Conservation (phyloP, 1,284 basidiomycete species). For the Neonothopanus nambi region DNA sequence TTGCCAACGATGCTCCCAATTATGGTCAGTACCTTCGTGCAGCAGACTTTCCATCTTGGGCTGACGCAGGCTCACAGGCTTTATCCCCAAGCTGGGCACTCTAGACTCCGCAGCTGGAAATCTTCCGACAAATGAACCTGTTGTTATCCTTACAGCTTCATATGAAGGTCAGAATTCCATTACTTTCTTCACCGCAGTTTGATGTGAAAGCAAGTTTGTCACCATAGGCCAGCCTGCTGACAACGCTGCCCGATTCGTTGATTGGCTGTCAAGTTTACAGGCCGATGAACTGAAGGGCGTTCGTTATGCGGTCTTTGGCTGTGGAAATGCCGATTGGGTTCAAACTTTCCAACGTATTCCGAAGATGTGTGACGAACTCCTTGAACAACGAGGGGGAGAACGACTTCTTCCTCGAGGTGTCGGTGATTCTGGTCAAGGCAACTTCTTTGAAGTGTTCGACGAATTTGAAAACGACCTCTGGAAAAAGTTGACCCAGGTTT, state of each 20-base stretch:
- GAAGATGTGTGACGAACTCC: slow-evolving; percentile 38
- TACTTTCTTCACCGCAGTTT: background rate
- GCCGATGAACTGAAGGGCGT: slow-evolving; percentile 36
- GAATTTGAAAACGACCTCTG: slow-evolving; percentile 44
- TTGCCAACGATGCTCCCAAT: slow-evolving; percentile 39
- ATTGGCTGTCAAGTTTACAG: slow-evolving; percentile 38
- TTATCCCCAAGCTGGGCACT: slow-evolving; percentile 40
- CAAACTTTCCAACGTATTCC: slow-evolving; percentile 55
- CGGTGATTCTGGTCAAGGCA: slow-evolving; percentile 43
- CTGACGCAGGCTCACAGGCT: slow-evolving; percentile 30
- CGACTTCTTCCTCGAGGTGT: slow-evolving; percentile 40
- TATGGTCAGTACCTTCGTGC: slow-evolving; percentile 33
- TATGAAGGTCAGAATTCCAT: slow-evolving; percentile 42
- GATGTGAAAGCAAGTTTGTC: background rate
- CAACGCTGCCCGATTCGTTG: slow-evolving; percentile 49
- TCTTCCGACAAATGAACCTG: slow-evolving; percentile 47
- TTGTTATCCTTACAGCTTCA: slow-evolving; percentile 50
- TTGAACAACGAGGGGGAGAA: slow-evolving; percentile 42
- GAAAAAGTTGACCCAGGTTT: slow-evolving; percentile 36
- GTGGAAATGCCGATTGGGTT: slow-evolving; percentile 56
- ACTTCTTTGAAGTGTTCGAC: slow-evolving; percentile 49
- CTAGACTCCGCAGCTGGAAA: slow-evolving; percentile 43
- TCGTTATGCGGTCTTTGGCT: slow-evolving; percentile 52
- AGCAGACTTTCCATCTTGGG: background rate
- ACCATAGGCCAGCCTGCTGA: slow-evolving; percentile 48